Conservation (phyloP, 768 basidiomycete species). For the Jaapia argillacea region DNA sequence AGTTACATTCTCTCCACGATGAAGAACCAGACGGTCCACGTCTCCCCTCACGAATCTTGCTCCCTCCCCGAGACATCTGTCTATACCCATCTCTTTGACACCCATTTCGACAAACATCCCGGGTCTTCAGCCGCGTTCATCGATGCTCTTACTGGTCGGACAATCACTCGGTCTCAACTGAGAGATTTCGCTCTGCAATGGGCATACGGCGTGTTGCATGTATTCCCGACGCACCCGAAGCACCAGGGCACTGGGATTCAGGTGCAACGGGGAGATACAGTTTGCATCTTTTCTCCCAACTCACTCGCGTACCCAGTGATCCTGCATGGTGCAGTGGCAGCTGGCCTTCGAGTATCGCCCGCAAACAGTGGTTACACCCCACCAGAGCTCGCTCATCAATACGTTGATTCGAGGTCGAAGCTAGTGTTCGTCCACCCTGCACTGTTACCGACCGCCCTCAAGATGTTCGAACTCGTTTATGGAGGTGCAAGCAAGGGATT, state of each 20-base stretch:
- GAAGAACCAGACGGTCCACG: too few relatives aligned
- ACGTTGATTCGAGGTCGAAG: slow-evolving; percentile 53
- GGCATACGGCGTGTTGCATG: slow-evolving; percentile 42
- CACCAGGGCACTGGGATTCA: slow-evolving; percentile 13
- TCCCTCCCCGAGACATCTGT: background rate
- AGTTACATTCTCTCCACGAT: too few relatives aligned
- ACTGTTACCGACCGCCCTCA: slow-evolving; percentile 40
- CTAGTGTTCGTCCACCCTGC: slow-evolving; percentile 59
- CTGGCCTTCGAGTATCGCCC: slow-evolving; percentile 58
- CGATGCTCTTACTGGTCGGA: slow-evolving; percentile 49
- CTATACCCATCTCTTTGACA: background rate
- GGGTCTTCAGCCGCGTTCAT: slow-evolving; percentile 38
- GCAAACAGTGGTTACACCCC: slow-evolving; percentile 67
- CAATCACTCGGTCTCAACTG: slow-evolving; percentile 45
- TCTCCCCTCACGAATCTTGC: too few relatives aligned
- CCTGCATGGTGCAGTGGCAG: slow-evolving; percentile 41
- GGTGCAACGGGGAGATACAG: slow-evolving; percentile 41
- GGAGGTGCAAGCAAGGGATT: slow-evolving; percentile 19
- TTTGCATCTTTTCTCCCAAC: slow-evolving; percentile 64
- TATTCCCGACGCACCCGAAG: slow-evolving; percentile 3
- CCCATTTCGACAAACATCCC: background rate
- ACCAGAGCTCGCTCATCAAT: slow-evolving; percentile 48
- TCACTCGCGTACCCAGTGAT: slow-evolving; percentile 44
- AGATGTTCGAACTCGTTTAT: slow-evolving; percentile 45
- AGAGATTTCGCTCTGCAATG: slow-evolving; percentile 44